Percentiles rank a stretch among this genome's conserved stretches.
These are phyloP conservation scores for Graphilbum ipis-grandicollis DNA, from an alignment of 2,329 filamentous ascomycete species.

Conservation along the genomic window DNA sequence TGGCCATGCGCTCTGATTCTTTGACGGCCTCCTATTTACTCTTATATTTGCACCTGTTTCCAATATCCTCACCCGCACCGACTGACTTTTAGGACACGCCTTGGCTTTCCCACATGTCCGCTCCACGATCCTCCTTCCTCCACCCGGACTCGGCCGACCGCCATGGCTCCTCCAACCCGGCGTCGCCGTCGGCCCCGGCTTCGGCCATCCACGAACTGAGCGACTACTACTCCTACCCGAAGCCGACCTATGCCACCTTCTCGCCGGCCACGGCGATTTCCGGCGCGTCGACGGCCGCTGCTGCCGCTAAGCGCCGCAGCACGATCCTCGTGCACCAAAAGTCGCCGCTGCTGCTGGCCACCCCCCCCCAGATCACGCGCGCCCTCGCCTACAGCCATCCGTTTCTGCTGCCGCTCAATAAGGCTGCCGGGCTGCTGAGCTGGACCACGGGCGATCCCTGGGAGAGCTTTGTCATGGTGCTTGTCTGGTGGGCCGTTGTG, in stretches of 20 bases:
- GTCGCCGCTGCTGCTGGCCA: constrained; percentile 79
- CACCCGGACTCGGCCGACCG: constrained; percentile 11
- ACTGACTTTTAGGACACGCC: constrained; percentile 21
- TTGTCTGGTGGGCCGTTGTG: constrained; percentile 68
- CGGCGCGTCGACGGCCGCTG: constrained; percentile 30
- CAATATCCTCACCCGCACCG: background rate
- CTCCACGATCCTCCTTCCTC: constrained; percentile 20
- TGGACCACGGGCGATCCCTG: constrained; percentile 91
- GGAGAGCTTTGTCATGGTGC: constrained; percentile 88
- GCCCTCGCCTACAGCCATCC: constrained; percentile 92
- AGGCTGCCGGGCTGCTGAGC: constrained; percentile 66
- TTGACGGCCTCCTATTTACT: background rate
- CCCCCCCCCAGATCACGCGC: constrained; percentile 84
- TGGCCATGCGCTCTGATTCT: no score
- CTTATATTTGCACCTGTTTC: no score
- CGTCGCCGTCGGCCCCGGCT: constrained; percentile 1
- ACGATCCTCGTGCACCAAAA: constrained; percentile 96
- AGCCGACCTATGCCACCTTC: constrained; percentile 75
- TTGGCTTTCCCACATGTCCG: constrained; percentile 34
- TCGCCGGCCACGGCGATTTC: constrained; percentile 65
- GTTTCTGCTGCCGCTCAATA: constrained; percentile 79
- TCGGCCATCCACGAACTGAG: constrained; percentile 11
- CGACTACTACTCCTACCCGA: constrained; percentile 20
- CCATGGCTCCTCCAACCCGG: constrained; percentile 13
- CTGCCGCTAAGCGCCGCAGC: constrained; percentile 59